Conservation (phyloP, 192 early-diverging fungal genomes). For the Backusella mclennaniae region DNA sequence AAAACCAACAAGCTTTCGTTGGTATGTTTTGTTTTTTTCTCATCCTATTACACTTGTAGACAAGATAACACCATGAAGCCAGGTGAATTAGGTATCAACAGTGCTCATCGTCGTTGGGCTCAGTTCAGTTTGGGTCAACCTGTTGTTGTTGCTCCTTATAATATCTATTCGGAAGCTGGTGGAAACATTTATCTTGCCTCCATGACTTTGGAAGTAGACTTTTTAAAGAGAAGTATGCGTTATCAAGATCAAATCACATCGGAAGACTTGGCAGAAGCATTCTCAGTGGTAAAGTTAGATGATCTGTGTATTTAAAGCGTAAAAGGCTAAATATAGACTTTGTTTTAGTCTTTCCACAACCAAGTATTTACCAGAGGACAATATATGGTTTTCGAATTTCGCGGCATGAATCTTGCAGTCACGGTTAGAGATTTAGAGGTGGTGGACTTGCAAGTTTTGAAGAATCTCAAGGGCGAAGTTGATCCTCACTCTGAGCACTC, state of each 20-base stretch:
- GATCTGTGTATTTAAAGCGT: not conserved
- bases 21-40: not conserved
- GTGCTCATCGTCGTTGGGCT: constrained; percentile 66
- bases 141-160: constrained; percentile 59
- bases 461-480: constrained; percentile 37
- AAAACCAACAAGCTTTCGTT: not conserved
- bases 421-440: constrained; percentile 45
- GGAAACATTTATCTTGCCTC: constrained; percentile 40
- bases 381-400: constrained; percentile 78
- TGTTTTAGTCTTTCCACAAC: constrained; percentile 60
- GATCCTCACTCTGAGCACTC: constrained; percentile 10
- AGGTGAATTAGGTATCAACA: constrained; percentile 52
- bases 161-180: constrained; percentile 47
- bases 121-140: constrained; percentile 61
- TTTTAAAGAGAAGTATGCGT: constrained; percentile 50
- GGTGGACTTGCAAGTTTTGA: constrained; percentile 55
- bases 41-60: constrained; percentile 27
- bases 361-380: constrained; percentile 84
- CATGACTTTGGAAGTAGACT: constrained; percentile 60
- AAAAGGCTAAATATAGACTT: constrained; percentile 1
- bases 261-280: constrained; percentile 67
- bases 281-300: constrained; percentile 43
- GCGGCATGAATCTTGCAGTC: constrained; percentile 63
- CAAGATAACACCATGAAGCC: constrained; percentile 39
- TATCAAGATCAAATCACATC: constrained; percentile 63